phyloP scores from a whole-genome alignment of 1,284 basidiomycete species.

The Gymnopus androsaceus region DNA sequence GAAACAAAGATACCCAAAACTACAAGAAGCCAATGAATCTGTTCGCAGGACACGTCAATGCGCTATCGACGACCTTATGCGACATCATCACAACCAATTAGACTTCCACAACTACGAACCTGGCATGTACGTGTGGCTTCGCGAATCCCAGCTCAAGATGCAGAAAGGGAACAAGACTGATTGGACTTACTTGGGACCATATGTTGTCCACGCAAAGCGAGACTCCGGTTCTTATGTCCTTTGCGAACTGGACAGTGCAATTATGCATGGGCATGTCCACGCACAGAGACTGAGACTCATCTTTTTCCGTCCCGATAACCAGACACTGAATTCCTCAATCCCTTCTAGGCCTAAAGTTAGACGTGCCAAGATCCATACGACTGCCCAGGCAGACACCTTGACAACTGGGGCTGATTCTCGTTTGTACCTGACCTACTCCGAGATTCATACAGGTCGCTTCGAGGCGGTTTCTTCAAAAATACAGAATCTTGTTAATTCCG shows the following conservation, averaged over 20 bases:
- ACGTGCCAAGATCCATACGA: neutral
- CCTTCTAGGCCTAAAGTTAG: conserved; percentile 1
- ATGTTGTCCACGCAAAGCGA: conserved; percentile 13
- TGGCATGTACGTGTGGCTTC: conserved; percentile 5
- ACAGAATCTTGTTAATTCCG: too few species aligned
- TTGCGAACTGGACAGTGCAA: conserved; percentile 6
- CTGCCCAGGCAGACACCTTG: too few species aligned
- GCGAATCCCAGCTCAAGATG: conserved; percentile 3
- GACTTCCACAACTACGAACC: conserved; percentile 1
- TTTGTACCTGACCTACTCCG: too few species aligned
- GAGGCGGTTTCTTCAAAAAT: too few species aligned
- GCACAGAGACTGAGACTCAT: conserved; percentile 1
- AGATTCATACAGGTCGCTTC: too few species aligned
- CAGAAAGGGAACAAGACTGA: neutral
- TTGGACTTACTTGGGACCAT: conserved; percentile 6
- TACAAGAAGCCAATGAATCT: neutral
- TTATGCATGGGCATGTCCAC: conserved; percentile 8
- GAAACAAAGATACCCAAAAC: neutral
- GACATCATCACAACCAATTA: neutral
- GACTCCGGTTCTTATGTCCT: conserved; percentile 1
- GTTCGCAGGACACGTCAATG: neutral
- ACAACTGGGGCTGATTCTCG: too few species aligned
- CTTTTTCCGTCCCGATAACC: conserved; percentile 11
- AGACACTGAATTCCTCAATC: conserved; percentile 2
- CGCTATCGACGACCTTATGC: neutral